Percentiles rank a stretch among this genome's conserved stretches.
Conservation (phyloP, 1,284 basidiomycete genomes). For the Trichosporon ovoides region DNA sequence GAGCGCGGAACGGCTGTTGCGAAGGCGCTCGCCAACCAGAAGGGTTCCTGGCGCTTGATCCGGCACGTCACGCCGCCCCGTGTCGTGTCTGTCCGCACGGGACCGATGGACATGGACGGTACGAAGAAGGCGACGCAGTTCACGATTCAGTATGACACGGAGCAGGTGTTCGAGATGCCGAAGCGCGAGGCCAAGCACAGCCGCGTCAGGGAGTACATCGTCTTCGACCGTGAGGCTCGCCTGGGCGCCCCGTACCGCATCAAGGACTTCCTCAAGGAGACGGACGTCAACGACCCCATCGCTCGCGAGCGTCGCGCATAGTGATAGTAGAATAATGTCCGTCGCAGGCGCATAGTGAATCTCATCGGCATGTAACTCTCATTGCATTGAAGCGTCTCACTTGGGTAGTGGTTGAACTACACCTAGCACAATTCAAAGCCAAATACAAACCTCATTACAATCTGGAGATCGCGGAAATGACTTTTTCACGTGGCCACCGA, state of each 20-base stretch:
- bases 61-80: constrained; percentile 1
- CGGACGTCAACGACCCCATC: not conserved
- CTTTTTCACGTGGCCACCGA: constrained; percentile 2
- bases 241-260: not conserved
- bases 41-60: constrained; percentile 8
- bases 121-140: constrained; percentile 7
- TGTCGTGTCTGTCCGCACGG: constrained; percentile 7
- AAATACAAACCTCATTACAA: not conserved
- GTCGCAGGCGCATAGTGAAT: too few species aligned
- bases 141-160: constrained; percentile 11
- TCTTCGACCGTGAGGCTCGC: constrained; percentile 5
- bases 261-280: constrained; percentile 40
- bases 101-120: constrained; percentile 1
- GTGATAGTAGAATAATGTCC: not conserved
- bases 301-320: not conserved
- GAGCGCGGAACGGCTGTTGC: constrained; percentile 6
- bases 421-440: too few species aligned
- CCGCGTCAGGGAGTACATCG: constrained; percentile 12
- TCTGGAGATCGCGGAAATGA: too few species aligned
- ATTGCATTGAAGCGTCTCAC: not conserved
- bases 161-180: constrained; percentile 5
- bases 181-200: not conserved
- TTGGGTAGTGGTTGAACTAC: too few species aligned
- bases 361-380: not conserved
- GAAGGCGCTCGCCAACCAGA: not conserved